Evolutionary conservation across 257 asterid species (phyloP), one percentile per base, ranked within the genome.

Genomic region (Jacaranda mimosifolia): DNA sequence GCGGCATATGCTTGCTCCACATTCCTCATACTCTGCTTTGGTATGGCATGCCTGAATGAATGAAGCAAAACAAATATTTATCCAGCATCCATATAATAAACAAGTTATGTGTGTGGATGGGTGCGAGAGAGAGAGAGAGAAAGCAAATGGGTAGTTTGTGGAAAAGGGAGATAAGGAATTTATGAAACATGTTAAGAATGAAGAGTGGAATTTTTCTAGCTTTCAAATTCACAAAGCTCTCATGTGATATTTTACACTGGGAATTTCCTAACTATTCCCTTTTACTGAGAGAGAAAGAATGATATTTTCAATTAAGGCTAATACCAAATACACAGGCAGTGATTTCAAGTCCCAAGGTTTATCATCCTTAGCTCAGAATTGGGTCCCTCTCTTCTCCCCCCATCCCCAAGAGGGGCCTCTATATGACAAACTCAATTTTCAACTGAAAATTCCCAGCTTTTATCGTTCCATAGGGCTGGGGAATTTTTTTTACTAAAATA

Each of bases 11-110:
- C 96, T 96, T 51, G 98, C 98, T 65, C 99, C 98, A 79, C 57
- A 78, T 85, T 96, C 99, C 81, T 96, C 99, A 11, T 95, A 95
- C 85, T 96, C 97, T n/a, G 94, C 97, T 86, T 96, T 96, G 17
- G 98, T 93, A 83, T 96, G 99, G 85, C 98, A 96, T 77, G 98
- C 97, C 98, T 93, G 86, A 56, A 71, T 93, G 86, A 56, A 71
- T 59, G 35, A 42, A 49, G 69, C 55, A 75, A 59, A 42, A 77
- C 15, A 18, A 32, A 45, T 36, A 65, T 5, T 15, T 9, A 60
- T n/a, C 21, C 68, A 38, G n/a, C 52, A 68, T 49, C 43, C 68
- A 72, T 58, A 58, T 32, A 36, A 77, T 21, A 42, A 19, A 63
- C 19, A 63, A 55, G 70, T 38, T 58, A 46, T 3, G 12, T 8